These are phyloP conservation scores for Corchorus olitorius DNA, from an alignment of 345 rosid species.

Conservation along the genomic window DNA sequence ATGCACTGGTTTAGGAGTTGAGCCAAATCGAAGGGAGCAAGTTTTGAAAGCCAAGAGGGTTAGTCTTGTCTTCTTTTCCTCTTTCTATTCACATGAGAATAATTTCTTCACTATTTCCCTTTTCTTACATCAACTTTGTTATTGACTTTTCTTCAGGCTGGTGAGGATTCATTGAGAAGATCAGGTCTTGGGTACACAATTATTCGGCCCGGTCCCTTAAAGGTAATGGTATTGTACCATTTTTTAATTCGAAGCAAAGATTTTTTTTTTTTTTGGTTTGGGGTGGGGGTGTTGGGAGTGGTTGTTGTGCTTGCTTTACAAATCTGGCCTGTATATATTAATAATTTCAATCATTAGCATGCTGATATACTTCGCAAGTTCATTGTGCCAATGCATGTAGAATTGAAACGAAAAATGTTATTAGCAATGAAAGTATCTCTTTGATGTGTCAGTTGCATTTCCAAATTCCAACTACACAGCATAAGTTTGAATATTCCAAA, in stretches of 20 bases:
- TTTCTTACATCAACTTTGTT: slow-evolving; percentile 7
- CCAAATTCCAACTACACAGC: not conserved
- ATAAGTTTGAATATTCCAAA: not conserved
- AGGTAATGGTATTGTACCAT: slow-evolving; percentile 41
- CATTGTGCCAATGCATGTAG: not conserved
- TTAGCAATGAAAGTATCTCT: not conserved
- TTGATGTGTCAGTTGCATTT: not conserved
- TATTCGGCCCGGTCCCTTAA: slow-evolving; percentile 89
- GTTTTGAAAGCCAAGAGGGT: slow-evolving; percentile 95
- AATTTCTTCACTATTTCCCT: not conserved
- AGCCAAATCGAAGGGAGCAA: slow-evolving; percentile 85
- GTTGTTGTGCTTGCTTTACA: not conserved
- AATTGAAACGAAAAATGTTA: slow-evolving; percentile 3
- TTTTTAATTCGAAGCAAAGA: not conserved
- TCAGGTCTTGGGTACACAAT: slow-evolving; percentile 97
- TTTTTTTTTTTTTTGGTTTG: not conserved
- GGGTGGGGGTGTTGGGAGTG: not conserved
- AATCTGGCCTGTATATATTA: not conserved
- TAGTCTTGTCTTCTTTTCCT: slow-evolving; percentile 22
- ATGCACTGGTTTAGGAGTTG: slow-evolving; percentile 89
- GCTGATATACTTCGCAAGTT: not conserved
- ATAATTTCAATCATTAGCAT: not conserved
- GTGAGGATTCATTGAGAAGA: slow-evolving; percentile 89
- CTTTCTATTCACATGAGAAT: not conserved
- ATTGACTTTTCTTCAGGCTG: slow-evolving; percentile 56